phyloP scores from a whole-genome alignment of 768 basidiomycete species.

The Amanita phalloides region DNA sequence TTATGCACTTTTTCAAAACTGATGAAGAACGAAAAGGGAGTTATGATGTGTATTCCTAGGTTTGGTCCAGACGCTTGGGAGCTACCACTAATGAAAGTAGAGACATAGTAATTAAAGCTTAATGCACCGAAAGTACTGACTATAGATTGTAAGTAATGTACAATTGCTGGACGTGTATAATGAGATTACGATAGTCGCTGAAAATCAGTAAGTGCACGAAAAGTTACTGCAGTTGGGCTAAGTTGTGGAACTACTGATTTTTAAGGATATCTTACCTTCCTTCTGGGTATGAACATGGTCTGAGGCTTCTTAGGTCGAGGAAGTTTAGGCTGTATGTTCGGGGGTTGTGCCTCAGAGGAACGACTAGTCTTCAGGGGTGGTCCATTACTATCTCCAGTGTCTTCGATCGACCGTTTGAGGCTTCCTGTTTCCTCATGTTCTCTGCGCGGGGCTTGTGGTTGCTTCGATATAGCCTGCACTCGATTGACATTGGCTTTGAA shows the following conservation, averaged over 20 bases:
- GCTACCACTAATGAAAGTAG: conserved; percentile 58
- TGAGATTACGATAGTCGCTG: neutral
- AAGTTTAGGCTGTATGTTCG: conserved; percentile 2
- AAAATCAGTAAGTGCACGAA: neutral
- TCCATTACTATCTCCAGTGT: neutral
- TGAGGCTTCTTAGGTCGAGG: conserved; percentile 23
- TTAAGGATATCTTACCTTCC: conserved; percentile 14
- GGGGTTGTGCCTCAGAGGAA: conserved; percentile 14
- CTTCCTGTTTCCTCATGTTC: neutral
- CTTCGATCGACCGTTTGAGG: neutral
- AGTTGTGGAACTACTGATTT: neutral
- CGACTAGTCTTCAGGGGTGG: conserved; percentile 6
- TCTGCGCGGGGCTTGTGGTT: neutral
- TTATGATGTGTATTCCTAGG: conserved; percentile 66
- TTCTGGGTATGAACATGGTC: conserved; percentile 58
- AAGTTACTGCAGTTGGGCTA: conserved; percentile 2
- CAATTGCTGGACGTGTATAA: neutral
- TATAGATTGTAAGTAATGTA: conserved; percentile 6
- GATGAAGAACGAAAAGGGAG: conserved; percentile 53
- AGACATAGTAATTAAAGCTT: conserved; percentile 8
- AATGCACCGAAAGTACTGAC: conserved; percentile 6
- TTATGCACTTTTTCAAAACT: conserved; percentile 90
- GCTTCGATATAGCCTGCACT: neutral
- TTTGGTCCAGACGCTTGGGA: conserved; percentile 88
- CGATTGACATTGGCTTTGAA: conserved; percentile 12